phyloP scores from a whole-genome alignment of 2,329 filamentous ascomycete genomes.

The Aspergillus sclerotialis region DNA sequence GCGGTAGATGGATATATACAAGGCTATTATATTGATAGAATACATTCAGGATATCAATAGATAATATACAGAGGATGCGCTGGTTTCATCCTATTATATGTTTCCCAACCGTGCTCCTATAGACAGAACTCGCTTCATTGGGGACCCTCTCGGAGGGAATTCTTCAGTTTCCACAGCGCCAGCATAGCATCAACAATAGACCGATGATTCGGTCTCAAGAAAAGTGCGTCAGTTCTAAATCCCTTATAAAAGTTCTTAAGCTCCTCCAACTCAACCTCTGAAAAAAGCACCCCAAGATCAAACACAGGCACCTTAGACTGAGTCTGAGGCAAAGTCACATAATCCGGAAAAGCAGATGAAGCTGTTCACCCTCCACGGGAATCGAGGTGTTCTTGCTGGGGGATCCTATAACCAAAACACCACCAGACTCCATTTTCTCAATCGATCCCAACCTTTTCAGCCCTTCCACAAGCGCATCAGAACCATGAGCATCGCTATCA shows the following conservation, averaged over 20 bases:
- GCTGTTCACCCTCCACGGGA: neutral
- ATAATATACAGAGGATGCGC: neutral
- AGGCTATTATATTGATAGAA: neutral
- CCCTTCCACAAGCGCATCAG: constrained; percentile 14
- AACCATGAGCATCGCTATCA: constrained; percentile 10
- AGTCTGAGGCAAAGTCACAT: constrained; percentile 21
- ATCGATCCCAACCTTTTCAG: constrained; percentile 15
- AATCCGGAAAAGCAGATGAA: constrained; percentile 14
- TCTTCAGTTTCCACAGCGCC: constrained; percentile 34
- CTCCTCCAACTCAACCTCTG: constrained; percentile 20
- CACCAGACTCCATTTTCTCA: constrained; percentile 24
- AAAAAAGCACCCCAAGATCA: constrained; percentile 27
- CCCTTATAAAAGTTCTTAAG: constrained; percentile 19
- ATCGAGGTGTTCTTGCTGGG: neutral
- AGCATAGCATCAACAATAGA: constrained; percentile 24
- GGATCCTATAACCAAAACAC: constrained; percentile 18
- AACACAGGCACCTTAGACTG: constrained; percentile 30
- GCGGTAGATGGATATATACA: neutral
- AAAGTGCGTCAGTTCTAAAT: constrained; percentile 27
- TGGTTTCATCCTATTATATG: too few species aligned
- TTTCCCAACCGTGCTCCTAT: too few species aligned
- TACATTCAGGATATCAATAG: constrained; percentile 2
- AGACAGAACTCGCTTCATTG: too few species aligned
- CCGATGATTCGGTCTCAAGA: constrained; percentile 25
- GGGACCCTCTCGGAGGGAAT: constrained; percentile 13